Conservation (phyloP, 2,329 filamentous ascomycete species). For the Magnaporthales sp. region DNA sequence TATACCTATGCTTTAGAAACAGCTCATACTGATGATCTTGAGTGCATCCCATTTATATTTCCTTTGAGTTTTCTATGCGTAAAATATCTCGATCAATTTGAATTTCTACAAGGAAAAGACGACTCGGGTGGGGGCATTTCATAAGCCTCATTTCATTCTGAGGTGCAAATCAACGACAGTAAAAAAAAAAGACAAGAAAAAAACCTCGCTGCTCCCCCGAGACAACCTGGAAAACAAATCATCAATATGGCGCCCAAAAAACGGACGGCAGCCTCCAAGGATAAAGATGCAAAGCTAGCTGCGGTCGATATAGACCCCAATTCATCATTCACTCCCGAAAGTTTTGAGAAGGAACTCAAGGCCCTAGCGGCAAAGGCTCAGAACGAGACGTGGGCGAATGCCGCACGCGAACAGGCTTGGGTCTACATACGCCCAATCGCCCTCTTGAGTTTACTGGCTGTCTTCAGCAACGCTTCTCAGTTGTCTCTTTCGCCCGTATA, state of each 20-base stretch:
- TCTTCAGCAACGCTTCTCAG: conserved; percentile 63
- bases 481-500: conserved; percentile 79
- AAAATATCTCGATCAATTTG: not conserved
- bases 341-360: conserved; percentile 45
- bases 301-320: conserved; percentile 16
- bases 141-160: not conserved
- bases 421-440: conserved; percentile 31
- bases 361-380: conserved; percentile 37
- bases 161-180: not conserved
- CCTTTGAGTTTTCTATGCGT: not conserved
- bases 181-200: not conserved
- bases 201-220: no score
- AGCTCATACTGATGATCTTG: not conserved
- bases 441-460: conserved; percentile 49
- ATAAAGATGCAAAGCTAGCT: not conserved
- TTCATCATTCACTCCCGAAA: conserved; percentile 36
- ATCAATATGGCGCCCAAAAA: conserved; percentile 10
- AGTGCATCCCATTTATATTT: not conserved
- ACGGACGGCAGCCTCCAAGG: not conserved
- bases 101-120: not conserved
- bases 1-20: not conserved
- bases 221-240: not conserved
- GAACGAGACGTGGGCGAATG: conserved; percentile 23
- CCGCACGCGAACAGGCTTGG: conserved; percentile 25
- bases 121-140: not conserved